Evolutionary conservation across 352 stramenopile species (phyloP).

Genomic region (Phytophthora cactorum): DNA sequence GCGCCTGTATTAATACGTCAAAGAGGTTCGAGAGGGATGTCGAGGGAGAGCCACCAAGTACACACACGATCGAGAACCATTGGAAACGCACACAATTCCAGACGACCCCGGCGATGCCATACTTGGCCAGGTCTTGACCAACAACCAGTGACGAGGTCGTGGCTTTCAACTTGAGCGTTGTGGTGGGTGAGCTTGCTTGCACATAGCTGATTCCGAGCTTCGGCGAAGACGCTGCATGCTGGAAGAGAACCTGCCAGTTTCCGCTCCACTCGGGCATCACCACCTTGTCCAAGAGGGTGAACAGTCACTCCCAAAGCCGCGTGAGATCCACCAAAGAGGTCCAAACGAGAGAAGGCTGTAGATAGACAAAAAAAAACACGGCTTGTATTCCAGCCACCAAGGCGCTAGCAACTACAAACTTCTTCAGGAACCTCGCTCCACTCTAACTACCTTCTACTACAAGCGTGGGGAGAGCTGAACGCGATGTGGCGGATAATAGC

Average conservation of each 20-base stretch:
- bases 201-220: conserved; percentile 69
- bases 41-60: conserved; percentile 8
- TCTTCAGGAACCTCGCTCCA: conserved; percentile 10
- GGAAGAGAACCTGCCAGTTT: conserved; percentile 51
- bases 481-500: conserved; percentile 1
- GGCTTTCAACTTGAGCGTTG: conserved; percentile 29
- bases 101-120: conserved; percentile 73
- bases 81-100: conserved; percentile 69
- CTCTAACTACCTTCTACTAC: conserved; percentile 42
- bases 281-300: conserved; percentile 1
- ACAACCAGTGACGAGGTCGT: conserved; percentile 29
- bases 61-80: conserved; percentile 1
- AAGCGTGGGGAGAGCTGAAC: conserved; percentile 9
- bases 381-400: conserved; percentile 30
- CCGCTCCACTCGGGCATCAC: conserved; percentile 20
- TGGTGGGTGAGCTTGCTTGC: conserved; percentile 49
- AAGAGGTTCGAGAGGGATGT: conserved; percentile 5
- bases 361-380: conserved; percentile 26
- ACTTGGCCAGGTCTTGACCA: conserved; percentile 48
- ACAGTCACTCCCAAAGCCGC: conserved; percentile 18
- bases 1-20: conserved; percentile 37
- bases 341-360: not conserved
- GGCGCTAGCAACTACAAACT: conserved; percentile 23
- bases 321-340: not conserved
- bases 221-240: conserved; percentile 7